These are phyloP conservation scores for Blastobotrys raffinosifermentans DNA, from an alignment of 1,139 yeast species.

Conservation along the genomic window DNA sequence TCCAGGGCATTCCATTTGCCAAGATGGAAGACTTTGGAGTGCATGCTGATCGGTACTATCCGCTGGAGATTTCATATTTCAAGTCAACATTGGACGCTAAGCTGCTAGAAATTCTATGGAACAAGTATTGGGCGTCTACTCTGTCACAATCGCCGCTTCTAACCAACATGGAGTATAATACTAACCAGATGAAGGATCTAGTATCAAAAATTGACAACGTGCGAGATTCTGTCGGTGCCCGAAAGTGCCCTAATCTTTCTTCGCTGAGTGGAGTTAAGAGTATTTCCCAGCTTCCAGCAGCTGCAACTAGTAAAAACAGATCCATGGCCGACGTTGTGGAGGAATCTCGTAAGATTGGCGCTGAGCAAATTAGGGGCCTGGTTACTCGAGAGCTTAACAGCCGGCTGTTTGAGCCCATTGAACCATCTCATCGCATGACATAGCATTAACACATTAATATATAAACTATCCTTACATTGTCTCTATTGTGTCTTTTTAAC, in stretches of 20 bases:
- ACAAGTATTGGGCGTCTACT: conserved; percentile 46
- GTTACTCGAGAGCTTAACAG: conserved; percentile 26
- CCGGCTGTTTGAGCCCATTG: conserved; percentile 19
- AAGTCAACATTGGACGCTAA: conserved; percentile 48
- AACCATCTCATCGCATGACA: conserved; percentile 5
- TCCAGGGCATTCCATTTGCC: conserved; percentile 39
- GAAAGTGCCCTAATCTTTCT: conserved; percentile 17
- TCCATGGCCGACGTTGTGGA: conserved; percentile 12
- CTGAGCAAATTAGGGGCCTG: conserved; percentile 32
- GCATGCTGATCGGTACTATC: conserved; percentile 65
- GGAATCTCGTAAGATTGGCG: conserved; percentile 26
- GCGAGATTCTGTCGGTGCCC: conserved; percentile 11
- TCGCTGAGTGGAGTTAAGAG: conserved; percentile 16
- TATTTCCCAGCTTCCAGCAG: conserved; percentile 10
- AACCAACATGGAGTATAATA: conserved; percentile 31
- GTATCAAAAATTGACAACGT: conserved; percentile 20
- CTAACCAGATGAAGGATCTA: conserved; percentile 30
- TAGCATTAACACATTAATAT: neutral
- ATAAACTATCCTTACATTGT: neutral
- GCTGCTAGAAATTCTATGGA: conserved; percentile 43
- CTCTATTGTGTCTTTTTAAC: neutral
- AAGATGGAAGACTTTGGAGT: conserved; percentile 61
- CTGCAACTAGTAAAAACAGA: conserved; percentile 2
- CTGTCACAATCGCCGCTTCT: conserved; percentile 30
- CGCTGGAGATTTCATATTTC: conserved; percentile 61